Evolutionary conservation across 176 grass and related monocot genomes (phyloP), one percentile per base, ranked within the genome.

Genomic region (Bothriochloa decipiens): DNA sequence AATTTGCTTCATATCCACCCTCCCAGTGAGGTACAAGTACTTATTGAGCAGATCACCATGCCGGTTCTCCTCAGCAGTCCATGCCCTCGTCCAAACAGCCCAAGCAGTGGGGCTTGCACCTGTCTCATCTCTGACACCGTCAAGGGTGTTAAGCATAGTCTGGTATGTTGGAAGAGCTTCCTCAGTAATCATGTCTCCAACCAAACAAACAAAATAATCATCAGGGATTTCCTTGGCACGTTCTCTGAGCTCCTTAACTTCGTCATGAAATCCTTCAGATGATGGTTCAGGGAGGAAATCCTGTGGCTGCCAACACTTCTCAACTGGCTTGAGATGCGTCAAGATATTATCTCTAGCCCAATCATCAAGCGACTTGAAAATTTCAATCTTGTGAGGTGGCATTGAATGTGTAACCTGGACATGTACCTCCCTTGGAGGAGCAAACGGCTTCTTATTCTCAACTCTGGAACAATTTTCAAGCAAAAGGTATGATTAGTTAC

Each of bases 61-160:
- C 71, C 95, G 87, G 53, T 97, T 97, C 86, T 97, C 95, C 86
- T 97, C 95, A n/a, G 95, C 95, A 86, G 95, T 97, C 95, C 95
- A 97, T 77, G 92, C 90, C 62, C 95, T 92, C 1, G 95, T 97
- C 95, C 95, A 97, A 68, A 94, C 66, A 81, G 95, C 92, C 95
- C 95, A 97, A 16, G 92, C 90, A 32, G 92, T 97, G 76, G 86
- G 95, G 79, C 95, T 97, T 39, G 95, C 95, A 12, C 95, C 92
- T 50, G 95, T 97, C 69, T 97, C 92, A 91, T 97, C 95, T 86
- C 95, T 81, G 60, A 95, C 91, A 39, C 95, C 95, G 49, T 97
- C 95, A 0, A 97, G 88, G 42, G 95, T 97, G 80, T 97, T 97
- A 74, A 97, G 90, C 95, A 97, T 97, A 37, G 95, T 97, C 85